Conservation (phyloP, 1,284 basidiomycete genomes). For the Sporisorium scitamineum region DNA sequence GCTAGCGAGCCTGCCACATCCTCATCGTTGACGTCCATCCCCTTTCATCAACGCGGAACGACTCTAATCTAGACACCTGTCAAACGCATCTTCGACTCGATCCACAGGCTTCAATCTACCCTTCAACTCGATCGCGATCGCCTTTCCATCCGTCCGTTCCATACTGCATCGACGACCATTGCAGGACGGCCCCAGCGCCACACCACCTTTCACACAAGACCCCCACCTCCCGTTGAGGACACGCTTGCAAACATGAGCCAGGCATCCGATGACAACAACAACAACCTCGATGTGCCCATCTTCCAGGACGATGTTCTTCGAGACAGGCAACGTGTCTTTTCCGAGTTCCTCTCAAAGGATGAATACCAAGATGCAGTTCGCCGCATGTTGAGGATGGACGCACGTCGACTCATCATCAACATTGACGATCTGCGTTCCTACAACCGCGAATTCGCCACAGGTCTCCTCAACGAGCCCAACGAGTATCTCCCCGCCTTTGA, state of each 20-base stretch:
- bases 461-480: conserved; percentile 85
- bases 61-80: background rate
- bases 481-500: conserved; percentile 94
- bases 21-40: background rate
- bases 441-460: conserved; percentile 75
- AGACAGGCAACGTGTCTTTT: conserved; percentile 76
- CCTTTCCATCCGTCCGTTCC: background rate
- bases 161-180: background rate
- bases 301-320: conserved; percentile 64
- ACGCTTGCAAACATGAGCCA: conserved; percentile 34
- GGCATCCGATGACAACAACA: conserved; percentile 39
- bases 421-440: conserved; percentile 96
- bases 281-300: conserved; percentile 55
- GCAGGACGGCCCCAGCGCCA: conserved; percentile 14
- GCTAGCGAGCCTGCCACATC: conserved; percentile 1
- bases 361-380: conserved; percentile 89
- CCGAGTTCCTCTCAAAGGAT: conserved; percentile 79
- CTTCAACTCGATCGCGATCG: background rate
- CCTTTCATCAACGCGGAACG: background rate
- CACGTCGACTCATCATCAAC: conserved; percentile 92
- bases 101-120: too few relatives aligned
- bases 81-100: background rate
- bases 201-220: background rate
- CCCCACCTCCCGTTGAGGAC: background rate
- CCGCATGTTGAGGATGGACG: conserved; percentile 84